Percentiles rank a stretch among this genome's conserved stretches.
These are phyloP conservation scores for Alisma plantagoaquatica DNA, from an alignment of 106 monocot species.

Conservation along the genomic window DNA sequence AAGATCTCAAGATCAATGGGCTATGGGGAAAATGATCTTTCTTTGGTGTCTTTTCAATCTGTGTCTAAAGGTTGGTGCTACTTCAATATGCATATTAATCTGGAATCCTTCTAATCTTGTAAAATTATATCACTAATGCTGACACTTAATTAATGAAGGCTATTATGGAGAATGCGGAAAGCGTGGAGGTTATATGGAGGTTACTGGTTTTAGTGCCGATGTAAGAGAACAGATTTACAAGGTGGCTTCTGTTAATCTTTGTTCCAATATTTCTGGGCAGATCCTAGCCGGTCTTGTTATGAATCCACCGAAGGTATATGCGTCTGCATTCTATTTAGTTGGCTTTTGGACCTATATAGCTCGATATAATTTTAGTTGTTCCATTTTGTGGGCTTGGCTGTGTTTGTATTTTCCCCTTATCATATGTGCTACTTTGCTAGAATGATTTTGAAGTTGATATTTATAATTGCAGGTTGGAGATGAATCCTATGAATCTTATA, in stretches of 20 bases:
- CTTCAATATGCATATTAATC: background rate
- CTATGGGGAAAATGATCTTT: constrained; percentile 7
- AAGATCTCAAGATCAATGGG: constrained; percentile 16
- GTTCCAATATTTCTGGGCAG: constrained; percentile 9
- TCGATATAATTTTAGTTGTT: no score
- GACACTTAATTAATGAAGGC: background rate
- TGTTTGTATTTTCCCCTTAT: background rate
- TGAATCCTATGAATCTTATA: constrained; percentile 13
- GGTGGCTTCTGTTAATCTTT: constrained; percentile 12
- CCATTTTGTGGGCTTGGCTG: background rate
- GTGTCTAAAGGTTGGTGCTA: constrained; percentile 8
- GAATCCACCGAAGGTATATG: constrained; percentile 15
- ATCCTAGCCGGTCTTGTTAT: constrained; percentile 10
- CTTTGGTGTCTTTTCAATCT: constrained; percentile 15
- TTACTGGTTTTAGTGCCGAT: constrained; percentile 10
- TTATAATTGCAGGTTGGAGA: constrained; percentile 5
- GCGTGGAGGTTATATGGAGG: constrained; percentile 15
- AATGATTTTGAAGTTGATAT: background rate
- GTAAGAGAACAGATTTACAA: constrained; percentile 19
- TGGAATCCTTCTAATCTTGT: background rate
- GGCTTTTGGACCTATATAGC: no score
- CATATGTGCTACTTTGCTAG: background rate
- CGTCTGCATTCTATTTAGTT: background rate
- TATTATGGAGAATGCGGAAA: constrained; percentile 14
- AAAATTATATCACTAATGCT: background rate